phyloP scores from a whole-genome alignment of 169 alveolate species.

The Plasmodium coatneyi region DNA sequence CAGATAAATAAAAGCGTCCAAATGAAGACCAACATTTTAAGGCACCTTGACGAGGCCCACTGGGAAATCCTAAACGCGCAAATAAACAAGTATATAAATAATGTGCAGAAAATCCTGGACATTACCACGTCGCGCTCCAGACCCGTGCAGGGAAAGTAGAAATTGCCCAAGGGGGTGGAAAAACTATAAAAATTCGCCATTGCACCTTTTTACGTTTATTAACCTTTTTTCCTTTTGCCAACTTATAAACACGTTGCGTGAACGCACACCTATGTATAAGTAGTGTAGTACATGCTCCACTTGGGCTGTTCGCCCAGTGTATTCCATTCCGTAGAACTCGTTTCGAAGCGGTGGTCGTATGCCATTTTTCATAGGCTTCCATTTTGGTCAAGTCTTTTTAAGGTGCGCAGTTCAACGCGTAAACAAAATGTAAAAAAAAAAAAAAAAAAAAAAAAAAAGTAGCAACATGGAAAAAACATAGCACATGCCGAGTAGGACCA shows the following conservation, averaged over 20 bases:
- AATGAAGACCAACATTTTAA: constrained; percentile 78
- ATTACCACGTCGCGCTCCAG: not conserved
- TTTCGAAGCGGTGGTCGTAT: not conserved
- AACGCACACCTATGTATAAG: not conserved
- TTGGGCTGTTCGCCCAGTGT: not conserved
- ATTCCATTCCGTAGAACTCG: not conserved
- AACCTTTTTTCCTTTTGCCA: not conserved
- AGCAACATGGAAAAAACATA: not conserved
- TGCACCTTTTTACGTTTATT: not conserved
- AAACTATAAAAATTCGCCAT: no score
- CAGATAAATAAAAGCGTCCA: constrained; percentile 78
- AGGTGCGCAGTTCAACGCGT: not conserved
- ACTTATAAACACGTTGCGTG: not conserved
- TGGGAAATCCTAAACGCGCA: constrained; percentile 75
- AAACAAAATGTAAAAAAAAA: not conserved
- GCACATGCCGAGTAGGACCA: not conserved
- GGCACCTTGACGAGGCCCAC: constrained; percentile 77
- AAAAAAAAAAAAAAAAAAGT: not conserved
- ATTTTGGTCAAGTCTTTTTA: not conserved
- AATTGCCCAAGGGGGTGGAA: no score
- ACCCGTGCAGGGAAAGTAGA: not conserved
- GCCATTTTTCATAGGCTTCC: not conserved
- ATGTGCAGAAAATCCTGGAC: constrained; percentile 42
- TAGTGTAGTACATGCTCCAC: not conserved
- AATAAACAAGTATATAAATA: constrained; percentile 73